These are phyloP conservation scores for Penicillium tannophilum DNA, from an alignment of 495 filamentous ascomycete genomes.

Conservation along the genomic window DNA sequence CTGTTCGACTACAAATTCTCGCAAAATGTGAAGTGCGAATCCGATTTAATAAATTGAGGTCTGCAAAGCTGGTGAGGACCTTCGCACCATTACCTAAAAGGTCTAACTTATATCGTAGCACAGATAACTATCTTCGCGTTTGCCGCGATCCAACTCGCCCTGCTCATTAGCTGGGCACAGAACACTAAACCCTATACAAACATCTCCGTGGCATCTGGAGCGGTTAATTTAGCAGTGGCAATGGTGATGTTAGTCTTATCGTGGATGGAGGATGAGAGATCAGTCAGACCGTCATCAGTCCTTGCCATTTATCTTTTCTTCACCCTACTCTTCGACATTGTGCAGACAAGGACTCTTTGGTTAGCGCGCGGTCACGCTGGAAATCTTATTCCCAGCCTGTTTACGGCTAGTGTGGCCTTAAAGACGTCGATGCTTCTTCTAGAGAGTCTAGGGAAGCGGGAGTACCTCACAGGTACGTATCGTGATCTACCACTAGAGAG, in stretches of 20 bases:
- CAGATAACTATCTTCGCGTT: constrained; percentile 3
- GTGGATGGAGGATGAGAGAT: constrained; percentile 22
- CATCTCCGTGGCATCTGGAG: neutral
- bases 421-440: constrained; percentile 1
- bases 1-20: constrained; percentile 2
- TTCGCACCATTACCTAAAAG: neutral
- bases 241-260: constrained; percentile 8
- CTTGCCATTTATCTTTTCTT: constrained; percentile 21
- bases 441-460: constrained; percentile 2
- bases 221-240: neutral
- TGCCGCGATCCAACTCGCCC: constrained; percentile 6
- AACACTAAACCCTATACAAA: neutral
- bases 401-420: neutral
- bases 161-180: constrained; percentile 2
- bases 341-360: constrained; percentile 9
- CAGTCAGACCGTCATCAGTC: constrained; percentile 23
- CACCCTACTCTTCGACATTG: constrained; percentile 17
- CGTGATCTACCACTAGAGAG: neutral
- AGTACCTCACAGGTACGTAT: constrained; percentile 2
- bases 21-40: neutral
- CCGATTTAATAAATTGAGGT: neutral
- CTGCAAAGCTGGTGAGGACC: neutral
- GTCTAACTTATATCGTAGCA: neutral
- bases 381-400: neutral
- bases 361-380: neutral